A percentile compares a stretch with the other conserved stretches of the same genome.
Conservation (phyloP, 352 stramenopile genomes). For the Aphanomyces astaci region DNA sequence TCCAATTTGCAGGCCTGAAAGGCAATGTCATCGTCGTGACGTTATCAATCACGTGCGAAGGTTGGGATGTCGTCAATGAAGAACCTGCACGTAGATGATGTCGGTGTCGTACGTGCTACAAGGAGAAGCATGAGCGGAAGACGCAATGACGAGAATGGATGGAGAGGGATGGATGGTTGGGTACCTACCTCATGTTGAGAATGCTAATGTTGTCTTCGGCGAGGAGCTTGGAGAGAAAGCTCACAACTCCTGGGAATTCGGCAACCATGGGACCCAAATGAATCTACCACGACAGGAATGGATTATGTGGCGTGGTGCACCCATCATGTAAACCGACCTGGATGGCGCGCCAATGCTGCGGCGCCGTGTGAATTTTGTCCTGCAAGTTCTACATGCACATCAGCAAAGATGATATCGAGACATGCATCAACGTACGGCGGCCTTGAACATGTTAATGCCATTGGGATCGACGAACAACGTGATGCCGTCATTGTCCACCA, state of each 20-base stretch:
- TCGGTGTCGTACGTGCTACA: constrained; percentile 75
- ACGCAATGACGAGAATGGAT: background rate
- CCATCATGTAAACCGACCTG: constrained; percentile 31
- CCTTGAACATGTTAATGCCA: constrained; percentile 73
- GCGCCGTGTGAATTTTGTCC: constrained; percentile 56
- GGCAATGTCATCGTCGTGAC: too few relatives aligned
- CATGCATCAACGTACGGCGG: constrained; percentile 35
- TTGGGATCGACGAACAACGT: constrained; percentile 81
- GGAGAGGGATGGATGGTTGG: background rate
- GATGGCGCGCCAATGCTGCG: constrained; percentile 70
- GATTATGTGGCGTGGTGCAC: background rate
- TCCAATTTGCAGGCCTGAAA: constrained; percentile 55
- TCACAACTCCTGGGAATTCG: constrained; percentile 74
- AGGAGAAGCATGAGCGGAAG: too few relatives aligned
- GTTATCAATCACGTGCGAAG: background rate
- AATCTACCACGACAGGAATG: constrained; percentile 38
- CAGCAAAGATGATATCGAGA: background rate
- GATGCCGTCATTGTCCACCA: constrained; percentile 60
- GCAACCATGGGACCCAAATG: constrained; percentile 79
- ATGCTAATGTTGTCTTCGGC: constrained; percentile 82
- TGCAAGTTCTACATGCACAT: constrained; percentile 40
- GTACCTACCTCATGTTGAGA: constrained; percentile 67
- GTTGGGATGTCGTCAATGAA: background rate
- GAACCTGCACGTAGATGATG: constrained; percentile 77
- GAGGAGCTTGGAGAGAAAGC: constrained; percentile 76